Conservation (phyloP, 345 rosid species). For the Eutrema japonicum region DNA sequence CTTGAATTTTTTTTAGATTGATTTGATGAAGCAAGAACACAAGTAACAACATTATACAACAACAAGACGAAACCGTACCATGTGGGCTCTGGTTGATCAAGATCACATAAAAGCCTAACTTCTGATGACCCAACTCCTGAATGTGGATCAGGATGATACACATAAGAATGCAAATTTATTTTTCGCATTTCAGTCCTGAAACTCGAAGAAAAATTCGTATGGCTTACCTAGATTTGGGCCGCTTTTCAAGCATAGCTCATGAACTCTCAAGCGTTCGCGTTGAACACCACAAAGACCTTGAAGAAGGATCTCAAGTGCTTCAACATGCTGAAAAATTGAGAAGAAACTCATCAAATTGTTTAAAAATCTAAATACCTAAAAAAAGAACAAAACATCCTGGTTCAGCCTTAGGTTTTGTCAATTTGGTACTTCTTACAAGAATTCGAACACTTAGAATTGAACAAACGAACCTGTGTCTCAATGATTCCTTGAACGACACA, state of each 20-base stretch:
- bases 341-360: background rate
- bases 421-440: background rate
- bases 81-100: constrained; percentile 80
- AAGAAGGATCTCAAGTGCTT: constrained; percentile 98
- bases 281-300: constrained; percentile 98
- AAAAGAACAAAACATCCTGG: background rate
- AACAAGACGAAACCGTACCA: constrained; percentile 53
- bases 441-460: background rate
- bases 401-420: background rate
- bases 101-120: constrained; percentile 86
- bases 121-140: constrained; percentile 75
- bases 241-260: constrained; percentile 85
- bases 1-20: background rate
- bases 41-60: background rate
- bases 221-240: constrained; percentile 71
- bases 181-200: too few relatives aligned
- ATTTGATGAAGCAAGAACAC: background rate
- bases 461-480: constrained; percentile 61
- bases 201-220: background rate
- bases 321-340: constrained; percentile 67
- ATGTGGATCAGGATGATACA: background rate
- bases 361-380: background rate
- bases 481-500: constrained; percentile 79
- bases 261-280: constrained; percentile 80
- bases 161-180: background rate